A percentile compares a stretch with the other conserved stretches of the same genome.
These are phyloP conservation scores for Carex littledalei DNA, from an alignment of 176 grass and related monocot species.

Conservation along the genomic window DNA sequence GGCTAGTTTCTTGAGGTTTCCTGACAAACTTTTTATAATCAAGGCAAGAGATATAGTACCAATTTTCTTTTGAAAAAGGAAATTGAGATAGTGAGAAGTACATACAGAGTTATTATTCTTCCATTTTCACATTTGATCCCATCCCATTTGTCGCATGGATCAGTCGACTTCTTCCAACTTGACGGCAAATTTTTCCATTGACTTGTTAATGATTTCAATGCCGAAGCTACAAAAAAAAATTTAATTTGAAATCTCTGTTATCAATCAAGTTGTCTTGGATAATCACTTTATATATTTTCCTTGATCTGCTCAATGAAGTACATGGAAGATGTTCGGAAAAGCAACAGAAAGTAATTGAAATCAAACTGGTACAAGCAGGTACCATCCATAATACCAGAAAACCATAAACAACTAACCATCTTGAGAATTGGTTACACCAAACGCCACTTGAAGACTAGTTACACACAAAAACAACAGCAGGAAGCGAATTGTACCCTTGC, in stretches of 20 bases:
- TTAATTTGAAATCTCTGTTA: background rate
- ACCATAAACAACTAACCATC: conserved; percentile 53
- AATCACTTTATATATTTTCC: background rate
- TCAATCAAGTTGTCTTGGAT: background rate
- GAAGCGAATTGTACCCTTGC: conserved; percentile 26
- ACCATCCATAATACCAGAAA: background rate
- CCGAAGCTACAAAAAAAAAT: conserved; percentile 35
- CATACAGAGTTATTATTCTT: conserved; percentile 65
- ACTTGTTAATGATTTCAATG: conserved; percentile 45
- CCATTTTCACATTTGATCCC: conserved; percentile 61
- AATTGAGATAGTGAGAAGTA: background rate
- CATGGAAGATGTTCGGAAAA: background rate
- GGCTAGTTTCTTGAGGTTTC: background rate
- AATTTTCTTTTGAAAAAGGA: background rate
- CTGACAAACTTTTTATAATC: background rate
- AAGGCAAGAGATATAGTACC: background rate
- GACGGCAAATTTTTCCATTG: conserved; percentile 63
- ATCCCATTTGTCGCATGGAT: conserved; percentile 80
- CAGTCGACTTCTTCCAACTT: conserved; percentile 51
- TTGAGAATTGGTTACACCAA: conserved; percentile 44
- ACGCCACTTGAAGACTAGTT: conserved; percentile 25
- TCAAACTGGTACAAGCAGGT: background rate
- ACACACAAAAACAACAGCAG: conserved; percentile 51
- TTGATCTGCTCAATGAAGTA: background rate
- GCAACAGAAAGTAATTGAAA: conserved; percentile 24